Percentiles rank a stretch among this genome's conserved stretches.
These are phyloP conservation scores for Cyclostephanos tholiformis DNA, from an alignment of 108 stramenopile genomes.

Conservation along the genomic window DNA sequence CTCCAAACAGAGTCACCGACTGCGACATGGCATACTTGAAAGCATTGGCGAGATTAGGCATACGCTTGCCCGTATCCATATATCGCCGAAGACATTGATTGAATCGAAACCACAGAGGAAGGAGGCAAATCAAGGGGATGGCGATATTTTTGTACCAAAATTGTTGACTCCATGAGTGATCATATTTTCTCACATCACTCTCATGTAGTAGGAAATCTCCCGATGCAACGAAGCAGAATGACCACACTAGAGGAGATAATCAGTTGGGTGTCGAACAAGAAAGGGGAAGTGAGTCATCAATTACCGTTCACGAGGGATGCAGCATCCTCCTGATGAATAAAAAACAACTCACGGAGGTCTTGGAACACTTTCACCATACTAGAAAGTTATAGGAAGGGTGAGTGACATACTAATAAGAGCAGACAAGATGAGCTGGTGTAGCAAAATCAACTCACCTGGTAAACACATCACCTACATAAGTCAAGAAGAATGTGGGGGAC, in stretches of 20 bases:
- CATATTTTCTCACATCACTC: conserved; percentile 18
- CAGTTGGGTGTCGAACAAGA: too few species aligned
- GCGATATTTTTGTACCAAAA: conserved; percentile 78
- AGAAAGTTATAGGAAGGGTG: not conserved
- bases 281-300: too few species aligned
- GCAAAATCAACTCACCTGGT: conserved; percentile 44
- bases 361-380: conserved; percentile 93
- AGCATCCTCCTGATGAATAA: too few species aligned
- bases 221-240: conserved; percentile 77
- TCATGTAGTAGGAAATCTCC: conserved; percentile 80
- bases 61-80: conserved; percentile 79
- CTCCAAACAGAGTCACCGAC: conserved; percentile 90
- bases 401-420: conserved; percentile 53
- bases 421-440: not conserved
- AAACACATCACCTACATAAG: conserved; percentile 88
- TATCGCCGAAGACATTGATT: conserved; percentile 91
- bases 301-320: too few species aligned
- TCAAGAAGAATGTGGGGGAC: conserved; percentile 83
- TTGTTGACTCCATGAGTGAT: conserved; percentile 52
- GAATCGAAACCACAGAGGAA: conserved; percentile 90
- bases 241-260: conserved; percentile 62
- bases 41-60: conserved; percentile 89
- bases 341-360: conserved; percentile 52
- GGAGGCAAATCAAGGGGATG: conserved; percentile 78
- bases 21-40: conserved; percentile 91